These are phyloP conservation scores for Alloteropsis angusta DNA, from an alignment of 202 grass and related monocot genomes.

Conservation along the genomic window DNA sequence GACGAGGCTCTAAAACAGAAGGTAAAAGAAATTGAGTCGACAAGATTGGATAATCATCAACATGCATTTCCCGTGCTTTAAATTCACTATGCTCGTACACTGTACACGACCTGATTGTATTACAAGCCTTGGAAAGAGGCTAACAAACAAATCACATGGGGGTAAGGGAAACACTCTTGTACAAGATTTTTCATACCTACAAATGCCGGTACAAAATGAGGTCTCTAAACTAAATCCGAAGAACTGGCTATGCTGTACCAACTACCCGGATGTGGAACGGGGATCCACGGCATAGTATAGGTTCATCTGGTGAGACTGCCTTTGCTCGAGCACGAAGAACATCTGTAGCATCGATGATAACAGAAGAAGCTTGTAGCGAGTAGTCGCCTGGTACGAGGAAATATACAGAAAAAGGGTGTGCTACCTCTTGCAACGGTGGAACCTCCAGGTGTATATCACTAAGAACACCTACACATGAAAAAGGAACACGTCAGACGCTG, in stretches of 20 bases:
- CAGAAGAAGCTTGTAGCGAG: slow-evolving; percentile 59
- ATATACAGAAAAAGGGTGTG: slow-evolving; percentile 80
- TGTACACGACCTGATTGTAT: slow-evolving; percentile 34
- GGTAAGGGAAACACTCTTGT: not conserved
- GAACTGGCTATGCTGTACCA: slow-evolving; percentile 46
- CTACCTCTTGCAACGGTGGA: slow-evolving; percentile 65
- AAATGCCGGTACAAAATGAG: slow-evolving; percentile 5
- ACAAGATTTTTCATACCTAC: slow-evolving; percentile 28
- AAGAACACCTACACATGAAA: slow-evolving; percentile 53
- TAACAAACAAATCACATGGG: slow-evolving; percentile 26
- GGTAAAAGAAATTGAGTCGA: no score
- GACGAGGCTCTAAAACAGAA: no score
- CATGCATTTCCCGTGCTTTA: not conserved
- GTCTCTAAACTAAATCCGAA: slow-evolving; percentile 20
- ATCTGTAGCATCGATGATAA: slow-evolving; percentile 75
- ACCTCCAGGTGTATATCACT: slow-evolving; percentile 74
- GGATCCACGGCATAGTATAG: slow-evolving; percentile 79
- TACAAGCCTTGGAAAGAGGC: slow-evolving; percentile 24
- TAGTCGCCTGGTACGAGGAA: slow-evolving; percentile 96
- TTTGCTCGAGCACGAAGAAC: slow-evolving; percentile 80
- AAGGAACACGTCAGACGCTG: not conserved
- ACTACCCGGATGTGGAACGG: slow-evolving; percentile 73
- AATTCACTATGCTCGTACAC: slow-evolving; percentile 33
- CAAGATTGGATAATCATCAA: not conserved
- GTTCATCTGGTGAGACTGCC: slow-evolving; percentile 57